Percentiles rank a stretch among this genome's conserved stretches.
Conservation (phyloP, 352 stramenopile genomes). For the Phytopythium sindhum region DNA sequence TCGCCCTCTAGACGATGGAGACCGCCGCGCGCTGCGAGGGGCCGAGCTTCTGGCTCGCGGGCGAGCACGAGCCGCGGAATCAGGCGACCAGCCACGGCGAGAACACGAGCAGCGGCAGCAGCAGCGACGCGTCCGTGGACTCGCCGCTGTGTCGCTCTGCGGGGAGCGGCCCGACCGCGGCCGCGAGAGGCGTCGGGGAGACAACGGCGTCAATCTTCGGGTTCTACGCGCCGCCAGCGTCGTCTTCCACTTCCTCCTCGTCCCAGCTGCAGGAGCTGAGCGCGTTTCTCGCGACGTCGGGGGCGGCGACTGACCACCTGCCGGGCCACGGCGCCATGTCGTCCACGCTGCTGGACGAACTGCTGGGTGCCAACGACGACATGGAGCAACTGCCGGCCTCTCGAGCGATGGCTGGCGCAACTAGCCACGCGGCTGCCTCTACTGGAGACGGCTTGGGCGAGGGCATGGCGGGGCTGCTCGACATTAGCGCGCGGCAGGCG, state of each 20-base stretch:
- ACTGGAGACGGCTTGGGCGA: conserved; percentile 1
- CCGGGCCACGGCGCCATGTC: conserved; percentile 1
- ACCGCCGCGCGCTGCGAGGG: background rate
- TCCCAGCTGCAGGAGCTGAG: conserved; percentile 26
- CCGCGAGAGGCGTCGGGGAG: background rate
- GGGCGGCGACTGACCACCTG: conserved; percentile 2
- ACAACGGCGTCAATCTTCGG: background rate
- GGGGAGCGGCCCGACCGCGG: no score
- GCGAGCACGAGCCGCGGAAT: background rate
- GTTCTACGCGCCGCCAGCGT: background rate
- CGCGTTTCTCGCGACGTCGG: conserved; percentile 21
- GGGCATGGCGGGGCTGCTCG: background rate
- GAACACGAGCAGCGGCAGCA: background rate
- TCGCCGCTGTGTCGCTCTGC: background rate
- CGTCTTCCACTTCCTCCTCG: background rate
- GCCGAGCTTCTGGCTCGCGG: conserved; percentile 6
- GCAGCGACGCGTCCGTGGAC: background rate
- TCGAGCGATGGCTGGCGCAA: background rate
- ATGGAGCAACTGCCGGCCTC: background rate
- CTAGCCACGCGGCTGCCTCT: background rate
- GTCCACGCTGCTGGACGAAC: conserved; percentile 45
- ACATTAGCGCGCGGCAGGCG: background rate
- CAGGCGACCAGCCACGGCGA: background rate
- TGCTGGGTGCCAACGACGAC: conserved; percentile 24
- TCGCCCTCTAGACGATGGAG: background rate